phyloP scores from a whole-genome alignment of 2,329 filamentous ascomycete species.

The Xylaria sp. region DNA sequence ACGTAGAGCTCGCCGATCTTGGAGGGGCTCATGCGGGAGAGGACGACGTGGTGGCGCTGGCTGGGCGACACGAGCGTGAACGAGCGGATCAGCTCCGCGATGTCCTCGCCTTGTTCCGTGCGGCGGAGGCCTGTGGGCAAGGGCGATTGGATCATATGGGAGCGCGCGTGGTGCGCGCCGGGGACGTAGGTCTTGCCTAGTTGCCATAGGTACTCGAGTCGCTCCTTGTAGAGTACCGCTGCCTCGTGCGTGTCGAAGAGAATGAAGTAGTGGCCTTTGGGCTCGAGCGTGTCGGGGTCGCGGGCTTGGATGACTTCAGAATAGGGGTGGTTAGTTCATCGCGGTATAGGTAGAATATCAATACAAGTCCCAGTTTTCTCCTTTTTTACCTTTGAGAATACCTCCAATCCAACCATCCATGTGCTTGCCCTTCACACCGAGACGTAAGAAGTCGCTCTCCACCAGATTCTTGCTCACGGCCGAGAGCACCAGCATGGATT shows the following conservation, averaged over 20 bases:
- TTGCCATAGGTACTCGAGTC: slow-evolving; percentile 46
- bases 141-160: slow-evolving; percentile 13
- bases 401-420: slow-evolving; percentile 63
- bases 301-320: slow-evolving; percentile 55
- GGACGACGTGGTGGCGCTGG: slow-evolving; percentile 18
- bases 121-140: slow-evolving; percentile 20
- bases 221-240: slow-evolving; percentile 56
- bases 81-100: slow-evolving; percentile 18
- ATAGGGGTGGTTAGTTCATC: neutral
- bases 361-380: neutral
- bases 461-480: slow-evolving; percentile 55
- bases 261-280: slow-evolving; percentile 61
- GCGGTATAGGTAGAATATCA: neutral
- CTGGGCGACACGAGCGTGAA: slow-evolving; percentile 34
- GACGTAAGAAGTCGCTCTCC: slow-evolving; percentile 65
- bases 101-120: slow-evolving; percentile 16
- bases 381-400: slow-evolving; percentile 48
- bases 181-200: slow-evolving; percentile 40
- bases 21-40: slow-evolving; percentile 5
- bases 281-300: slow-evolving; percentile 57
- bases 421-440: slow-evolving; percentile 56
- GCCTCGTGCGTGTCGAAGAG: slow-evolving; percentile 58
- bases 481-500: slow-evolving; percentile 49
- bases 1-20: slow-evolving; percentile 15
- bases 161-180: slow-evolving; percentile 21